Evolutionary conservation across 768 basidiomycete genomes (phyloP).

Genomic region (Leccinellum rugosiceps): DNA sequence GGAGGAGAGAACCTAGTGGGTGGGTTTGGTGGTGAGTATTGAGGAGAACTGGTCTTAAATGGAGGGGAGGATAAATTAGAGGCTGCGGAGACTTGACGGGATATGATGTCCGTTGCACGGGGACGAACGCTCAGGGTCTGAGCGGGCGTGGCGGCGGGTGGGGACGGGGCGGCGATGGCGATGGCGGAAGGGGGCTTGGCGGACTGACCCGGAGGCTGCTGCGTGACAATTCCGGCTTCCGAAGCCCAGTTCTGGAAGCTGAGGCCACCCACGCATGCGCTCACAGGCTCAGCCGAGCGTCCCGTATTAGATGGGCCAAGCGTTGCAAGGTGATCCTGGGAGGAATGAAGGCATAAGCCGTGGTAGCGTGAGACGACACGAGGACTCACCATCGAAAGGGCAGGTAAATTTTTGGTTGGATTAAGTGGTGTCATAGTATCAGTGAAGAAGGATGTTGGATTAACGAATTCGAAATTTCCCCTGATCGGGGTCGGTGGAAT

Average conservation of each 20-base stretch:
- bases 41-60: conserved; percentile 21
- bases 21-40: conserved; percentile 23
- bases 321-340: conserved; percentile 29
- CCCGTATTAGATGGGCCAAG: conserved; percentile 23
- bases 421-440: conserved; percentile 19
- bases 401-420: conserved; percentile 28
- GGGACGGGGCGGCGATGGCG: conserved; percentile 8
- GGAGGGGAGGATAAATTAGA: conserved; percentile 22
- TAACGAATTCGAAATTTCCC: conserved; percentile 26
- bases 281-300: conserved; percentile 19
- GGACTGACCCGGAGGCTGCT: conserved; percentile 13
- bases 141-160: background rate
- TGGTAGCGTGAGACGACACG: background rate
- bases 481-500: conserved; percentile 21
- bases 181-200: conserved; percentile 4
- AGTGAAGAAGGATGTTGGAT: conserved; percentile 26
- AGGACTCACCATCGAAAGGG: conserved; percentile 29
- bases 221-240: conserved; percentile 26
- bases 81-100: conserved; percentile 28
- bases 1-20: conserved; percentile 27
- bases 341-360: background rate
- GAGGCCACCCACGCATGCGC: conserved; percentile 7
- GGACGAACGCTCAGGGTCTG: conserved; percentile 19
- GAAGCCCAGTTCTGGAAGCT: conserved; percentile 34
- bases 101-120: conserved; percentile 28